Evolutionary conservation across 2,329 filamentous ascomycete species (phyloP).

Genomic region (Fusarium chaquense): DNA sequence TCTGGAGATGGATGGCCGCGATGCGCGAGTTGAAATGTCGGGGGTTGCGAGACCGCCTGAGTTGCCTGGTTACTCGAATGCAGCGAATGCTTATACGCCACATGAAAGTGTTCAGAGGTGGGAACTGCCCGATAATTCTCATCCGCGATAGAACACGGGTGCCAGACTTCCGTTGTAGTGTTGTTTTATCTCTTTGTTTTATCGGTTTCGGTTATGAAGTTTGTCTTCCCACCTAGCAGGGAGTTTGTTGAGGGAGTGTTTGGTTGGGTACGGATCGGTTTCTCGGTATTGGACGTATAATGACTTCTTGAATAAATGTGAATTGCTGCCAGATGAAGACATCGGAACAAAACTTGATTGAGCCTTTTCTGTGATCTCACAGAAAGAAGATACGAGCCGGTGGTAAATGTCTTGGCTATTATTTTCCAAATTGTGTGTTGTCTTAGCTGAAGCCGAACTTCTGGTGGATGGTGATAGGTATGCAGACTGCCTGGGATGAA

Average conservation of each 20-base stretch:
- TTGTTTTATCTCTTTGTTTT: not conserved
- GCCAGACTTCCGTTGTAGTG: fast-evolving
- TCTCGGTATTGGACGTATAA: not conserved
- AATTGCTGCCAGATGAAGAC: not conserved
- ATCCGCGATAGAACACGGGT: not conserved
- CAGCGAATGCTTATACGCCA: conserved; percentile 24
- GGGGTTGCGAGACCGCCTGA: conserved; percentile 35
- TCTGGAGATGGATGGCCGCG: conserved; percentile 40
- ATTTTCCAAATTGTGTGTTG: not conserved
- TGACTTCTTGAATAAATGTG: not conserved
- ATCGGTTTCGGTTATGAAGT: fast-evolving
- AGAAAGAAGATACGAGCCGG: not conserved
- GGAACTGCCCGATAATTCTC: conserved; percentile 44
- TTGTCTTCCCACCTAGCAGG: not conserved
- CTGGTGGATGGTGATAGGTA: no score
- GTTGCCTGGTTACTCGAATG: conserved; percentile 28
- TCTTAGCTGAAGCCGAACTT: not conserved
- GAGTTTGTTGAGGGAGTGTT: not conserved
- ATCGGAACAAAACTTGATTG: not conserved
- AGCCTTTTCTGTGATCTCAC: not conserved
- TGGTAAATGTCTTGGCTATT: not conserved
- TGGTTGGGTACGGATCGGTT: not conserved
- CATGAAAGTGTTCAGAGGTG: conserved; percentile 34
- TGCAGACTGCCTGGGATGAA: no score
- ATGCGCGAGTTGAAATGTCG: conserved; percentile 35